A percentile compares a stretch with the other conserved stretches of the same genome.
Evolutionary conservation across 2,329 filamentous ascomycete genomes (phyloP).

Genomic region (Colletotrichum chrysophilum): DNA sequence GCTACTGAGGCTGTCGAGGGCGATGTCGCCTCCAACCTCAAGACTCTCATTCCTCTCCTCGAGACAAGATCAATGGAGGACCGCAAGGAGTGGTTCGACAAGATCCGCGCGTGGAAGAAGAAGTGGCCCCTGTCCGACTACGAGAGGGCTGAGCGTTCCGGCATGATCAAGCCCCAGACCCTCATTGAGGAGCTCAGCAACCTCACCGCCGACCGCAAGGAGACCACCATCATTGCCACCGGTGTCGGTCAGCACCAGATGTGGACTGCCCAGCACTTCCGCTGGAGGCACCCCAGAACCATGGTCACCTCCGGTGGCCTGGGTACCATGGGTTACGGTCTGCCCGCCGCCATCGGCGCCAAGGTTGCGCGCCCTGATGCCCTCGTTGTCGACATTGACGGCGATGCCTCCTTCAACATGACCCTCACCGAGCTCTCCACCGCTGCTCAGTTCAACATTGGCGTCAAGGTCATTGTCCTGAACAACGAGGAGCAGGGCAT

Average conservation of each 20-base stretch:
- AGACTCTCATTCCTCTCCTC: slow-evolving; percentile 75
- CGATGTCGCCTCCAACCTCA: slow-evolving; percentile 83
- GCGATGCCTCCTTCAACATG: slow-evolving; percentile 99
- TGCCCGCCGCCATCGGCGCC: slow-evolving; percentile 93
- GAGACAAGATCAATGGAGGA: slow-evolving; percentile 65
- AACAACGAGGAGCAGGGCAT: slow-evolving; percentile 99
- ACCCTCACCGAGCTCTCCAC: slow-evolving; percentile 94
- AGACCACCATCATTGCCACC: slow-evolving; percentile 86
- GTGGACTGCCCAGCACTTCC: slow-evolving; percentile 97
- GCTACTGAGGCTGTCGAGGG: slow-evolving; percentile 95
- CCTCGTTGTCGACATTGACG: slow-evolving; percentile 94
- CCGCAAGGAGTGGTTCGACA: slow-evolving; percentile 83
- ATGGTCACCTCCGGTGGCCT: slow-evolving; percentile 98
- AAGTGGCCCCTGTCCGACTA: slow-evolving; percentile 87
- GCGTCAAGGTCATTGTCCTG: slow-evolving; percentile 90
- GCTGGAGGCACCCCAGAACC: slow-evolving; percentile 88
- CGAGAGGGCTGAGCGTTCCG: slow-evolving; percentile 76
- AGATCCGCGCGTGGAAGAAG: slow-evolving; percentile 90
- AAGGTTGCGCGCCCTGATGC: slow-evolving; percentile 82
- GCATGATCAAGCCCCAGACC: slow-evolving; percentile 92
- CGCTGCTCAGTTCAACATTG: slow-evolving; percentile 94
- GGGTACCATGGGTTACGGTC: slow-evolving; percentile 88
- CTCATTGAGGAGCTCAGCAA: slow-evolving; percentile 90
- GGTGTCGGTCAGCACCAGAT: slow-evolving; percentile 99
- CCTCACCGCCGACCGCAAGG: slow-evolving; percentile 79